Base-by-base conservation (phyloP, 805 yeast species). In the Teunomyces stri region DNA sequence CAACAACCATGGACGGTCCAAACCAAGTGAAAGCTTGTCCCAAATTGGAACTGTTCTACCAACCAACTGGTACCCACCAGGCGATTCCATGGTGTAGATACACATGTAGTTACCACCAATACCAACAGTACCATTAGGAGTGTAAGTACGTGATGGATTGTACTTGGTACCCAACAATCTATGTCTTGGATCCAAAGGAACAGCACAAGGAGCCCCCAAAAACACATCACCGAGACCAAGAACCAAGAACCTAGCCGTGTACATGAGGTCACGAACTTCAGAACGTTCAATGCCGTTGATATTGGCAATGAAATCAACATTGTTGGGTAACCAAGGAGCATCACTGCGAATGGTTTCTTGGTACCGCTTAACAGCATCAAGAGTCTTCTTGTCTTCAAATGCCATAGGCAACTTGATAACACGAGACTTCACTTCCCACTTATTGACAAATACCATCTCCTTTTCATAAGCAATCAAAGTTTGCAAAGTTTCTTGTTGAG, bases 71-170 rank as follows among this genome's bases (percentile, higher is more conserved):
- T 92, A 92, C 28, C 99, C 99, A 70, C 99, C 99, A 42, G 99
- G 99, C 21, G 97, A 89, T 56, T 89, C 95, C 92, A 92, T 91
- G 28, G 98, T 89, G 69, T 92, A 92, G 58, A 92, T 91, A 74
- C 98, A 92, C 98, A 92, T 91, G 78, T 90, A 94, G 88, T 87
- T 89, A 58, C 99, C 98, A 53, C 99, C 99, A 64, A 94, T 85
- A 61, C 99, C 99, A 51, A 92, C 98, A 31, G 94, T 87, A 56
- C 99, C 99, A 62, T 89, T 89, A 34, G 97, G 96, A 2, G 99
- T 92, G 73, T 78, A 91, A 1, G 97, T 89, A 75, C 99, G 81
- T 11, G 97, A 87, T 34, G 99, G 99, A 64, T 92, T 92, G 72
- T 92, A 94, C 70, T 92, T 92, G 27, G 96, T 79, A 34, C 98